Evolutionary conservation across 2,329 filamentous ascomycete species (phyloP).

Genomic region (Penicillium sp.): DNA sequence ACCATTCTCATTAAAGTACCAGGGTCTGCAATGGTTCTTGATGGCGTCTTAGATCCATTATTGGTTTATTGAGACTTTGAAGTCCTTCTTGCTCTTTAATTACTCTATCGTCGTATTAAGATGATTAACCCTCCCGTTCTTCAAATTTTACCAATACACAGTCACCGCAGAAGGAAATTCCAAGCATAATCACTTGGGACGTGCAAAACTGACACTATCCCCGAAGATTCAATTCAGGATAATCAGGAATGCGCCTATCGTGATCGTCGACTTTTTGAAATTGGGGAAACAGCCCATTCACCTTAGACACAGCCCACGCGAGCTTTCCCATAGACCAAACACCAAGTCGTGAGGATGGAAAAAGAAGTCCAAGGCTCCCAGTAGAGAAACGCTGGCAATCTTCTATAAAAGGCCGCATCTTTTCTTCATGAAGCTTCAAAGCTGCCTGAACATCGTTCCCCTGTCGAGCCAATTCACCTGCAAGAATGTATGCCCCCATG

Average conservation of each 20-base stretch:
- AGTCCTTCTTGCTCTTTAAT: too few species aligned
- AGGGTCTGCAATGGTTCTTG: too few species aligned
- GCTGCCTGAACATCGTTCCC: background rate
- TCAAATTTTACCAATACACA: too few species aligned
- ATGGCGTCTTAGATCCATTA: too few species aligned
- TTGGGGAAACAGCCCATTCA: background rate
- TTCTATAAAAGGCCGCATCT: conserved; percentile 3
- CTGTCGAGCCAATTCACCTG: conserved; percentile 3
- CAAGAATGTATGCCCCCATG: conserved; percentile 8
- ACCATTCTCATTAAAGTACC: too few species aligned
- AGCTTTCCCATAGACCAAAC: conserved; percentile 1
- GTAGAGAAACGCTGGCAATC: conserved; percentile 1
- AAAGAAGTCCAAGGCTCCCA: background rate
- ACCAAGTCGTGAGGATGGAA: conserved; percentile 1
- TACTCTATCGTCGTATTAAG: too few species aligned
- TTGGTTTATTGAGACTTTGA: too few species aligned
- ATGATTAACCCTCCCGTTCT: too few species aligned
- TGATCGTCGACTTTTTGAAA: background rate
- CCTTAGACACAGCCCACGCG: background rate
- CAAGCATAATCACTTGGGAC: too few species aligned
- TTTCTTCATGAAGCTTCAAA: background rate
- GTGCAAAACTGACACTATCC: background rate
- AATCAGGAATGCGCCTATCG: background rate
- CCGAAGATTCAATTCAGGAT: background rate
- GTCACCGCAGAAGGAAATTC: too few species aligned